Base-by-base conservation (phyloP, 805 yeast genomes). In the Phaffomyces thermotolerans region DNA sequence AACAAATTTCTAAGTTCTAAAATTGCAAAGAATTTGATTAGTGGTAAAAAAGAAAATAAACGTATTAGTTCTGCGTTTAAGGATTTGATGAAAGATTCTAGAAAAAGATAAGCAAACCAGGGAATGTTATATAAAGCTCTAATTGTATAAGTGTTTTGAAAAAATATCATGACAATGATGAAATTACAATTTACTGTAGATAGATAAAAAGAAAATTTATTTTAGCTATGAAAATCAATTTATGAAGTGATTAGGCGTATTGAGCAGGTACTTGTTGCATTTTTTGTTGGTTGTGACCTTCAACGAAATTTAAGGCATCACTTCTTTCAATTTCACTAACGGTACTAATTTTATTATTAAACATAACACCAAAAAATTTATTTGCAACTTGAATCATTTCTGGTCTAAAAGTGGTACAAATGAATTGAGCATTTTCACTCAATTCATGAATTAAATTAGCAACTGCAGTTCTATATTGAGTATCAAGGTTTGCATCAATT, bases 401-500 rank as follows among this genome's bases (percentile, higher is more conserved):
- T 1, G 95, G 87, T 54, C 97, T 72, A 70, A 93, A 93, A 0
- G 99, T 93, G 1, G 99, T 93, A 62, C 98, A 90, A 33, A 93
- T 88, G 57, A 91, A 93, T 63, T 93, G 99, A 13, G 95, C 95
- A 43, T 72, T 64, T 6, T 53, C 55, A 18, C 96, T 77, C 43
- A 90, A 64, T 31, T 75, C 71, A 51, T 77, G 71, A 43, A 93
- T 80, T 69, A 86, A 67, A 30, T 71, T 65, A 0, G 98, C 96
- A 18, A 93, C 95, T 0, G 96, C 78, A 0, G 85, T 75, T 55
- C 99, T 75, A 58, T 90, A 91, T 57, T 86, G 96, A 3, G 95
- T 78, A 64, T 93, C 99, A 49, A 93, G 70, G 53, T 91, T 93
- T 5, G 98, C 97, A 66, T 93, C 99, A 46, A 93, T 84, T 67